phyloP scores from a whole-genome alignment of 2,329 filamentous ascomycete species.

The Metarhizium rileyi region DNA sequence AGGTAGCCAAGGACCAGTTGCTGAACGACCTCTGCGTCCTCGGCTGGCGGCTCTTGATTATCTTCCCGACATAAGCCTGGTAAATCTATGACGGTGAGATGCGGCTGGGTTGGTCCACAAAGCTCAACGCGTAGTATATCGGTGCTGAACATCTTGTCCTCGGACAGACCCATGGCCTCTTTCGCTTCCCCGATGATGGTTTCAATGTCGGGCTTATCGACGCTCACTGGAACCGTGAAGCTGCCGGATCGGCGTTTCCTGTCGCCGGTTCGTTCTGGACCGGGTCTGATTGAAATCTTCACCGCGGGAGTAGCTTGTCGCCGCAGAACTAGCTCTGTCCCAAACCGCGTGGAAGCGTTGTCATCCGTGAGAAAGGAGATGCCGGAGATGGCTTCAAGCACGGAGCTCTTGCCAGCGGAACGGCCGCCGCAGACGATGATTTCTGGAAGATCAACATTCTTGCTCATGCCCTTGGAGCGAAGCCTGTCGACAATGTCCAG shows the following conservation, averaged over 20 bases:
- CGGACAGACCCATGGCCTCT: slow-evolving; percentile 9
- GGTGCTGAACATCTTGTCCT: slow-evolving; percentile 25
- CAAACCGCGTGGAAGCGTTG: slow-evolving; percentile 51
- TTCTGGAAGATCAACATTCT: slow-evolving; percentile 30
- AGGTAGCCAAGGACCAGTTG: slow-evolving; percentile 46
- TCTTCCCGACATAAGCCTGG: slow-evolving; percentile 43
- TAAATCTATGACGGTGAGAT: slow-evolving; percentile 50
- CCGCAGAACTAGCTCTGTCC: slow-evolving; percentile 51
- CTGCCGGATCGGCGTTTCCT: slow-evolving; percentile 13
- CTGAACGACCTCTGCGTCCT: slow-evolving; percentile 12
- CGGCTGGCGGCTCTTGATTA: slow-evolving; percentile 29
- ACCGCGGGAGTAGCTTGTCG: slow-evolving; percentile 25
- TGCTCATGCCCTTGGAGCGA: slow-evolving; percentile 9
- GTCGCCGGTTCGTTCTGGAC: slow-evolving; percentile 15
- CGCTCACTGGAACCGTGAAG: slow-evolving; percentile 5
- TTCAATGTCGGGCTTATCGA: slow-evolving; percentile 4
- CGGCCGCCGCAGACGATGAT: slow-evolving; percentile 53
- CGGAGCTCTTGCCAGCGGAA: slow-evolving; percentile 54
- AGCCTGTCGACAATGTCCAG: slow-evolving; percentile 12
- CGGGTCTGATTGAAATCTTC: slow-evolving; percentile 22
- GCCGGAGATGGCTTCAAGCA: slow-evolving; percentile 54
- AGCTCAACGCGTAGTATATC: slow-evolving; percentile 40
- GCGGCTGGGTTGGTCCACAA: slow-evolving; percentile 34
- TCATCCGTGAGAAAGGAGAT: slow-evolving; percentile 50
- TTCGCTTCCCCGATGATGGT: slow-evolving; percentile 6